phyloP scores from a whole-genome alignment of 2,329 filamentous ascomycete species.

The Volutella citrinella region DNA sequence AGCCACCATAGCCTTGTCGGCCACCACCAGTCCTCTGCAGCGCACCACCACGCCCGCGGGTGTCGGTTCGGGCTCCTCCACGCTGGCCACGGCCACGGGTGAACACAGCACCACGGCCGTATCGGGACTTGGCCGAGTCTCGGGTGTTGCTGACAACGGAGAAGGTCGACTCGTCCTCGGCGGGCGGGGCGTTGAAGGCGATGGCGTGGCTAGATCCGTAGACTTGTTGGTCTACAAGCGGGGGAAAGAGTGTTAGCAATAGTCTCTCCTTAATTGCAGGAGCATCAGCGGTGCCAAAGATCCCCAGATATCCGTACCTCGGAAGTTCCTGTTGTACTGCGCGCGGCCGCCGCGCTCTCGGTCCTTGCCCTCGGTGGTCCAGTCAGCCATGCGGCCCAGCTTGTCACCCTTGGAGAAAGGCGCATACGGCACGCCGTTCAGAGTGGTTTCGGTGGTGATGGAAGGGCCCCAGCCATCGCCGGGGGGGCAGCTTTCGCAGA shows the following conservation, averaged over 20 bases:
- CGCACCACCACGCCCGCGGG: constrained; percentile 56
- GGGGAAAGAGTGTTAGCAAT: no score
- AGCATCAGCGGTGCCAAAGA: no score
- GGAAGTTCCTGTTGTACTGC: constrained; percentile 89
- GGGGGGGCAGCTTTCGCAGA: constrained; percentile 69
- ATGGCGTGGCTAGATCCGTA: constrained; percentile 87
- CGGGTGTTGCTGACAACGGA: constrained; percentile 95
- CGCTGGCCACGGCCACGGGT: constrained; percentile 82
- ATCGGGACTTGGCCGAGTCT: constrained; percentile 81
- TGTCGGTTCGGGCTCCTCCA: constrained; percentile 62
- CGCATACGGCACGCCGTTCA: constrained; percentile 94
- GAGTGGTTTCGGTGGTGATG: constrained; percentile 78
- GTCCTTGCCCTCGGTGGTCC: constrained; percentile 89
- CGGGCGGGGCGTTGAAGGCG: constrained; percentile 84
- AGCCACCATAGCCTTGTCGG: constrained; percentile 57
- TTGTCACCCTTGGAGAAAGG: constrained; percentile 99
- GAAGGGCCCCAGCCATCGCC: constrained; percentile 86
- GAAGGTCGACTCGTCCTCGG: constrained; percentile 96
- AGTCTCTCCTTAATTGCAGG: no score
- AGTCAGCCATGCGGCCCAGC: constrained; percentile 98
- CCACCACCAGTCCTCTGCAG: constrained; percentile 74
- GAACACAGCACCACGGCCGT: constrained; percentile 85
- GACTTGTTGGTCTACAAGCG: constrained; percentile 78
- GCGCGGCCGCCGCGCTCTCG: constrained; percentile 74
- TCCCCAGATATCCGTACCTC: no score